These are phyloP conservation scores for Alternaria angustiovoidea DNA, from an alignment of 2,329 filamentous ascomycete species.

Conservation along the genomic window DNA sequence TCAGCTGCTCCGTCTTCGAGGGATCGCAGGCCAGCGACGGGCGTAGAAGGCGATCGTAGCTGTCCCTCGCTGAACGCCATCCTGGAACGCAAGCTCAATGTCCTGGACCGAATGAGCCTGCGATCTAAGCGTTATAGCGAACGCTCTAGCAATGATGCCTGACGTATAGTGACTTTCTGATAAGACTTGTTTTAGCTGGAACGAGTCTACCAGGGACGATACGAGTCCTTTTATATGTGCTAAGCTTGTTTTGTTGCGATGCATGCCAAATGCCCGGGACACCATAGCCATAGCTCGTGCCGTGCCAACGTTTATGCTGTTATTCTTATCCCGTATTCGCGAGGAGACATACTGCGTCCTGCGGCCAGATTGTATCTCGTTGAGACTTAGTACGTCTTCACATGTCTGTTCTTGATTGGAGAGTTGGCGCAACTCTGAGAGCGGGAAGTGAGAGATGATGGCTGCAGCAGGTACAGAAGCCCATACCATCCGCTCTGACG, in stretches of 20 bases:
- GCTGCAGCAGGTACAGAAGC: neutral
- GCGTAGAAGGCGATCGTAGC: neutral
- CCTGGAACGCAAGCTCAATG: conserved; percentile 11
- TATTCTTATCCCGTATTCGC: neutral
- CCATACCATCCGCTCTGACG: conserved; percentile 4
- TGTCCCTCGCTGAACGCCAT: conserved; percentile 4
- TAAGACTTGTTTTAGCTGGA: neutral
- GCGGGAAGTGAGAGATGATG: neutral
- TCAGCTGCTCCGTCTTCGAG: too few relatives aligned
- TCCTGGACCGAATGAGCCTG: neutral
- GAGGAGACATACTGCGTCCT: neutral
- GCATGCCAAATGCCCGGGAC: conserved; percentile 7
- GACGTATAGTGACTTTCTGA: neutral
- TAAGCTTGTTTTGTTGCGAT: accelerated
- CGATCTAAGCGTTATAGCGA: conserved; percentile 10
- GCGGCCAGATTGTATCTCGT: neutral
- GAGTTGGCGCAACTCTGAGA: neutral
- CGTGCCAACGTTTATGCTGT: neutral
- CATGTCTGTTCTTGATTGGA: neutral
- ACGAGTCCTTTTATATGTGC: conserved; percentile 11
- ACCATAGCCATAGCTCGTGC: neutral
- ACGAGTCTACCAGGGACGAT: conserved; percentile 8
- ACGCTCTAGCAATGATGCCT: neutral
- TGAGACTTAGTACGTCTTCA: neutral
- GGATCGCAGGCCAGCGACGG: too few relatives aligned